Conservation (phyloP, 2,329 filamentous ascomycete genomes). For the Torrubiella hemipterigena region DNA sequence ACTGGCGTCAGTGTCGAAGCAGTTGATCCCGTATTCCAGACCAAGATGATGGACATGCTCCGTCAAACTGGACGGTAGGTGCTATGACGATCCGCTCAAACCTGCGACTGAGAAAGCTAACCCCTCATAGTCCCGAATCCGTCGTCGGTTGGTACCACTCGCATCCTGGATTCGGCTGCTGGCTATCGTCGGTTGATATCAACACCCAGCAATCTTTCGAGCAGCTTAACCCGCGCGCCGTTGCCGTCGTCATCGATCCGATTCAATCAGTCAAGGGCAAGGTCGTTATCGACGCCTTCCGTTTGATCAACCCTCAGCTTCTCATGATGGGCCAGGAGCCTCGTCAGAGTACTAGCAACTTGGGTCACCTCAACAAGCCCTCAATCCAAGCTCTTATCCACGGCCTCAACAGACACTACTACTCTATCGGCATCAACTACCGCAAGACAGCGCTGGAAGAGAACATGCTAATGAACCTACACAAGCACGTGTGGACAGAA, state of each 20-base stretch:
- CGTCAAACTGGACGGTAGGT: slow-evolving; percentile 85
- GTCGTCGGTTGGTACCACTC: slow-evolving; percentile 99
- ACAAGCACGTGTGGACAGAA: slow-evolving; percentile 99
- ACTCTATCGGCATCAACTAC: slow-evolving; percentile 98
- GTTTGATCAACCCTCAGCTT: slow-evolving; percentile 93
- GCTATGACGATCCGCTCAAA: background rate
- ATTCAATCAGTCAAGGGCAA: slow-evolving; percentile 99
- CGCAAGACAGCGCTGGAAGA: slow-evolving; percentile 94
- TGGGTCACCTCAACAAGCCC: slow-evolving; percentile 97
- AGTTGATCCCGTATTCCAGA: slow-evolving; percentile 96
- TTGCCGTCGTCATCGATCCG: slow-evolving; percentile 94
- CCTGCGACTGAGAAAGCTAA: slow-evolving; percentile 8
- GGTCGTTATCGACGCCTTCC: slow-evolving; percentile 98
- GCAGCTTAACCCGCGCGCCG: slow-evolving; percentile 89
- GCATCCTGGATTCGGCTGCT: slow-evolving; percentile 97
- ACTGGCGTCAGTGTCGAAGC: slow-evolving; percentile 97
- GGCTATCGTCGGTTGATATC: slow-evolving; percentile 97
- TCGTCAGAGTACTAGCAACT: slow-evolving; percentile 91
- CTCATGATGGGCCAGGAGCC: slow-evolving; percentile 97
- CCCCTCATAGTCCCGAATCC: slow-evolving; percentile 63
- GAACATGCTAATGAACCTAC: slow-evolving; percentile 99
- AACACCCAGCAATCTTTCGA: slow-evolving; percentile 99
- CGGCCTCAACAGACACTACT: slow-evolving; percentile 96
- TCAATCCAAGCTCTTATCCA: slow-evolving; percentile 99
- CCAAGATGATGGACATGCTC: slow-evolving; percentile 99